A percentile compares a stretch with the other conserved stretches of the same genome.
phyloP scores from a whole-genome alignment of 2,329 filamentous ascomycete genomes.

The Ophiobolus disseminans region DNA sequence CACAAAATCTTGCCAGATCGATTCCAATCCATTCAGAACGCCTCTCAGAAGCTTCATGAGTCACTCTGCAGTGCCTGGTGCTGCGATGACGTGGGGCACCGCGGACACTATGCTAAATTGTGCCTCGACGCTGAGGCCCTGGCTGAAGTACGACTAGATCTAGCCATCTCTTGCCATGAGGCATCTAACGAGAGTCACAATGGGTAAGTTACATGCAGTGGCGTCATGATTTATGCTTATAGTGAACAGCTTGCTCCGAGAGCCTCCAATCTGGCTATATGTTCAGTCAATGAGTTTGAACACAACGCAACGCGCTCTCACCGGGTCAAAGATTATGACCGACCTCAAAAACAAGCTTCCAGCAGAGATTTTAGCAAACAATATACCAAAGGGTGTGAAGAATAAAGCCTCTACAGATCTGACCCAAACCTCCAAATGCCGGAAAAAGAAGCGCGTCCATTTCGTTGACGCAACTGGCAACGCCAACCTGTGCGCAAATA shows the following conservation, averaged over 20 bases:
- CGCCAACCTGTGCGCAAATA: neutral
- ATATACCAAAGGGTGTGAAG: slow-evolving; percentile 13
- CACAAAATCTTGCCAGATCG: slow-evolving; percentile 13
- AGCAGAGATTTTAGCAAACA: neutral
- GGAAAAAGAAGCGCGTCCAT: slow-evolving; percentile 20
- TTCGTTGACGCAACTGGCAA: slow-evolving; percentile 5
- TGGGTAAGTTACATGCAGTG: neutral
- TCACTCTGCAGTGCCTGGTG: slow-evolving; percentile 31
- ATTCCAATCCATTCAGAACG: slow-evolving; percentile 15
- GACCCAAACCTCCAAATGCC: neutral
- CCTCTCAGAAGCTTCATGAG: slow-evolving; percentile 31
- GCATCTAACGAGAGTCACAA: neutral
- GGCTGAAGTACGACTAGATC: slow-evolving; percentile 27
- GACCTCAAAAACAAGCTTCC: neutral
- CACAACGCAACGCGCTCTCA: neutral
- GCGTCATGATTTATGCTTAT: neutral
- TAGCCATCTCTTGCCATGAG: slow-evolving; percentile 32
- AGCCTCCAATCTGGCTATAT: slow-evolving; percentile 33
- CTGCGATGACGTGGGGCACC: slow-evolving; percentile 24
- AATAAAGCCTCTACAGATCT: slow-evolving; percentile 24
- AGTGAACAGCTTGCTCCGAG: neutral
- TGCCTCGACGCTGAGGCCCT: slow-evolving; percentile 28
- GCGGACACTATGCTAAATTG: slow-evolving; percentile 31
- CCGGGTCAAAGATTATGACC: neutral
- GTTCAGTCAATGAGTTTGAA: slow-evolving; percentile 29